These are phyloP conservation scores for Glaciozyma antarctica DNA, from an alignment of 768 basidiomycete genomes.

Conservation along the genomic window DNA sequence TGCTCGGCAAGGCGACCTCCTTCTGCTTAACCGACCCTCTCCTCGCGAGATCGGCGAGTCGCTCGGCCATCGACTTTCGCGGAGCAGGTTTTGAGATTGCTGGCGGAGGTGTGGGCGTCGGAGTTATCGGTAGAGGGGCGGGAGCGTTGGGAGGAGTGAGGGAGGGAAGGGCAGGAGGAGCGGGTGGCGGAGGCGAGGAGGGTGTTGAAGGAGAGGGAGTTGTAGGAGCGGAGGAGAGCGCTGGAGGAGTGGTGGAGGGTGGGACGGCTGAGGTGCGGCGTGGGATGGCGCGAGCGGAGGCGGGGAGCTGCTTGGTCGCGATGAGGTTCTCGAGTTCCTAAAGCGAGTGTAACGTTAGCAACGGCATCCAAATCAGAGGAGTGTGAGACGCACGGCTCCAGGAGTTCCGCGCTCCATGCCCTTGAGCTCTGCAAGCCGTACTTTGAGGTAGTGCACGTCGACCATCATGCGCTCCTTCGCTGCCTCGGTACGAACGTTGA, in stretches of 20 bases:
- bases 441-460: constrained; percentile 28
- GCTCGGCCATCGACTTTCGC: constrained; percentile 29
- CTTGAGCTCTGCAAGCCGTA: constrained; percentile 28
- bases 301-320: constrained; percentile 12
- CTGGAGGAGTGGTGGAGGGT: neutral
- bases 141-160: neutral
- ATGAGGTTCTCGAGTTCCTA: constrained; percentile 29
- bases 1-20: neutral
- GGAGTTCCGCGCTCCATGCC: constrained; percentile 27
- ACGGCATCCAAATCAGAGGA: accelerated
- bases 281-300: neutral
- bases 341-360: neutral
- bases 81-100: neutral
- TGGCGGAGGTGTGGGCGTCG: neutral
- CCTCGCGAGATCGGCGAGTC: constrained; percentile 22
- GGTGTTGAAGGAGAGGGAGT: neutral
- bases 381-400: constrained; percentile 6
- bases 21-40: neutral
- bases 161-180: neutral
- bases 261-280: neutral
- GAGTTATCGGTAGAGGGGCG: neutral
- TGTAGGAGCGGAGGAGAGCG: neutral
- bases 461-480: constrained; percentile 60
- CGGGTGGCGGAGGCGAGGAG: neutral
- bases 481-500: constrained; percentile 70